Base-by-base conservation (phyloP, 441 rosid species). In the Raphanus hybrid region DNA sequence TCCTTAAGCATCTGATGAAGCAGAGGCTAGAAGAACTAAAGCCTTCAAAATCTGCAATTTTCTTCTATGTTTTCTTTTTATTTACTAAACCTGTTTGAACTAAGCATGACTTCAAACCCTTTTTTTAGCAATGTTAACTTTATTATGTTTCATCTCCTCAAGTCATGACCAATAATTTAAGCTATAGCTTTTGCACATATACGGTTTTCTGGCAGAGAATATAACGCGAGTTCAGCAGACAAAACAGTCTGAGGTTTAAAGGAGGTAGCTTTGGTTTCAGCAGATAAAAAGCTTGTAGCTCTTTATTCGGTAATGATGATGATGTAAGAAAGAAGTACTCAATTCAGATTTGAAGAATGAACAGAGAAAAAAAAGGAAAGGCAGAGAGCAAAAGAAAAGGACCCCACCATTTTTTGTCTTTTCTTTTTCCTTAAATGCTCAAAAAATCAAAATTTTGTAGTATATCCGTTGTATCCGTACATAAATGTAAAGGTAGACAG, bases 401-500 rank as follows among this genome's bases (percentile, higher is more conserved):
- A 5, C 45, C 71, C 77, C 58, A 73, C 74, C 14, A 54, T 26
- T 60, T 62, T 61, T 64, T 62, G 59, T 41, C 20, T 29, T 6
- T 20, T 65, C 18, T 18, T 64, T 15, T 15, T 4, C 55, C 14
- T 59, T 45, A 65, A 65, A 11, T 20, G 55, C 69, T 65, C 1
- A 65, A 65, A 4, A 67, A 66, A 65, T 52, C 5, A 76, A 54
- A 26, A 10, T n/a, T 57, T 70, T 34, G 15, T 63, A 29, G 15
- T 63, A 29, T 71, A 71, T 72, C 64, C 77, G 61, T 73, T 78
- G 70, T 37, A 29, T 73, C 82, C 82, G 82, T 74, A 78, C 82
- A 45, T n/a, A 65, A 32, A n/a, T 52, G 37, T 14, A 61, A 70
- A 71, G 65, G 11, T n/a, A 29, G 65, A 61, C 20, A 61, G 65